Evolutionary conservation across 306 rosid genomes (phyloP).

Genomic region (Quercus parvula): DNA sequence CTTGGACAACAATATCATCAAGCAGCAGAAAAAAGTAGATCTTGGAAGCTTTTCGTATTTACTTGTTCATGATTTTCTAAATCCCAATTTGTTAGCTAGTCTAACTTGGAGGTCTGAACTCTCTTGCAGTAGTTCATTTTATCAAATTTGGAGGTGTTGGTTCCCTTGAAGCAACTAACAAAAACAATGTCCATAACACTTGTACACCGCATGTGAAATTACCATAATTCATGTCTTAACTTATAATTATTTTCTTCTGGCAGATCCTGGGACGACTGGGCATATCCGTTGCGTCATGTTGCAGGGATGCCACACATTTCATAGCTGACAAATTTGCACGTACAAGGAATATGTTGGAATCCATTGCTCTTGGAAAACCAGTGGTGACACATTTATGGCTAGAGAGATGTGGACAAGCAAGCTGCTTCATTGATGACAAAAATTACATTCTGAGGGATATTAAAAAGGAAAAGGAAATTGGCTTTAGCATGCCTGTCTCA

Average conservation of each 20-base stretch:
- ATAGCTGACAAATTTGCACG: constrained; percentile 85
- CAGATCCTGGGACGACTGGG: constrained; percentile 72
- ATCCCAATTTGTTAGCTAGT: no score
- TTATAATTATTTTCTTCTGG: constrained; percentile 25
- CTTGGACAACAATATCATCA: constrained; percentile 61
- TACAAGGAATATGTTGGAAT: constrained; percentile 90
- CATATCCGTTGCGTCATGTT: constrained; percentile 49
- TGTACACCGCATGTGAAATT: constrained; percentile 17
- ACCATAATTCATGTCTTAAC: not conserved
- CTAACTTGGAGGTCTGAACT: no score
- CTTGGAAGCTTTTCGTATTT: constrained; percentile 1
- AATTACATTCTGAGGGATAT: constrained; percentile 65
- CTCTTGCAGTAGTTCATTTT: no score
- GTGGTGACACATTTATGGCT: constrained; percentile 91
- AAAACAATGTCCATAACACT: not conserved
- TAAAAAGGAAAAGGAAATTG: constrained; percentile 87
- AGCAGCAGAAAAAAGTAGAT: constrained; percentile 80
- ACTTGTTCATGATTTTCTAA: not conserved
- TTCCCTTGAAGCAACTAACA: no score
- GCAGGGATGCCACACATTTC: constrained; percentile 88
- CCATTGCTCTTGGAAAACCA: constrained; percentile 80
- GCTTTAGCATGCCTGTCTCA: constrained; percentile 81
- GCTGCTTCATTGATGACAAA: constrained; percentile 80
- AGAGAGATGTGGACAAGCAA: constrained; percentile 78
- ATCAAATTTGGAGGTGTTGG: no score